Conservation (phyloP, 108 stramenopile genomes). For the Skeletonema tropicum region DNA sequence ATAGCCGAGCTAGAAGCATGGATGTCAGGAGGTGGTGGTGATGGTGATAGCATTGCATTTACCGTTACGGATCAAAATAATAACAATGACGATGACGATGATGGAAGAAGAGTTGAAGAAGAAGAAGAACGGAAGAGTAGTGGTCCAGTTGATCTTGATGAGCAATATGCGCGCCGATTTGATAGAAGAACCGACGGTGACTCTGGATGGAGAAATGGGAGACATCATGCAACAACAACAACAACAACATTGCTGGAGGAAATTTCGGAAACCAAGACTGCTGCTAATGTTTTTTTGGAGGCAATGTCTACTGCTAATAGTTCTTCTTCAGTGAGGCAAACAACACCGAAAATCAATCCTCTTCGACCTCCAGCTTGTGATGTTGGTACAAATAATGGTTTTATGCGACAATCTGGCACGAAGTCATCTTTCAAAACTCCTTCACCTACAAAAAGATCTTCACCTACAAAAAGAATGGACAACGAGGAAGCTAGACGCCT, state of each 20-base stretch:
- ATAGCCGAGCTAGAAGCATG: slow-evolving; percentile 35
- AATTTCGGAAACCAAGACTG: slow-evolving; percentile 31
- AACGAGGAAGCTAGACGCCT: slow-evolving; percentile 33
- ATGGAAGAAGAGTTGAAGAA: neutral
- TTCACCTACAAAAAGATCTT: slow-evolving; percentile 2
- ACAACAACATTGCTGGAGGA: slow-evolving; percentile 11
- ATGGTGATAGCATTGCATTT: slow-evolving; percentile 11
- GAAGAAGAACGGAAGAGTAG: neutral
- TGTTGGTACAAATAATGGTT: neutral
- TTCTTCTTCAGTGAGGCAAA: neutral
- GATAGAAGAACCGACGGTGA: slow-evolving; percentile 7
- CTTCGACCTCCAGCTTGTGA: neutral
- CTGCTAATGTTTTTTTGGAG: slow-evolving; percentile 43
- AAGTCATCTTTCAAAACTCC: slow-evolving; percentile 3
- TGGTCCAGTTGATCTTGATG: slow-evolving; percentile 3
- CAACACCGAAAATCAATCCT: neutral
- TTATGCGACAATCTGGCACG: neutral
- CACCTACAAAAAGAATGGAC: neutral
- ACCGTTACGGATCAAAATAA: slow-evolving; percentile 3
- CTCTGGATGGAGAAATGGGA: slow-evolving; percentile 25
- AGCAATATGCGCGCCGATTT: slow-evolving; percentile 10
- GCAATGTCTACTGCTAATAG: slow-evolving; percentile 1
- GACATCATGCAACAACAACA: too few relatives aligned
- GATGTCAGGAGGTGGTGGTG: slow-evolving; percentile 28
- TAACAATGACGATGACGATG: neutral